Evolutionary conservation across 2,329 filamentous ascomycete genomes (phyloP).

Genomic region (Colletotrichum simmondsii): DNA sequence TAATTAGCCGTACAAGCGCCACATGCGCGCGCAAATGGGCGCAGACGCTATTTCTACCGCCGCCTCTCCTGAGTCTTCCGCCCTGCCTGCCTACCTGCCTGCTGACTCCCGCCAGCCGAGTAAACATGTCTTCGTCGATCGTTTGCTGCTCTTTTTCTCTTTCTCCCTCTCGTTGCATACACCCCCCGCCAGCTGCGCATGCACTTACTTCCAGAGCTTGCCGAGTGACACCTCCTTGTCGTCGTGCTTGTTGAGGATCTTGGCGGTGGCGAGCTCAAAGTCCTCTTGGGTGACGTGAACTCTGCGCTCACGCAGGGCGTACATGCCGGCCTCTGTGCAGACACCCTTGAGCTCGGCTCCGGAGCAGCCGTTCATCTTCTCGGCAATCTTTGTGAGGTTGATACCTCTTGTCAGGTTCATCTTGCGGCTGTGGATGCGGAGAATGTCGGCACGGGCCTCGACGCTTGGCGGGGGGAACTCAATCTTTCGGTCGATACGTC

Average conservation of each 20-base stretch:
- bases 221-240: constrained; percentile 94
- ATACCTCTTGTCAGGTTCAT: constrained; percentile 99
- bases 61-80: background rate
- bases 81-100: background rate
- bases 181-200: background rate
- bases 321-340: constrained; percentile 99
- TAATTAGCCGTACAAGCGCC: constrained; percentile 34
- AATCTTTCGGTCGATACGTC: constrained; percentile 98
- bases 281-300: constrained; percentile 99
- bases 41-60: constrained; percentile 24
- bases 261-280: constrained; percentile 97
- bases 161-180: constrained; percentile 11
- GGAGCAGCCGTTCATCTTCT: constrained; percentile 99
- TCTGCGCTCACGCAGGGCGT: constrained; percentile 91
- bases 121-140: constrained; percentile 24
- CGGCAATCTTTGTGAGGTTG: constrained; percentile 97
- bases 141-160: constrained; percentile 14
- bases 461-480: constrained; percentile 98
- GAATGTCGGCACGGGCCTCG: constrained; percentile 95
- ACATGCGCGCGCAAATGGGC: constrained; percentile 10
- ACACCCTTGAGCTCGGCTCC: constrained; percentile 98
- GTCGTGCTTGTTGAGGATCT: constrained; percentile 99
- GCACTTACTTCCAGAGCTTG: constrained; percentile 74
- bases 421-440: constrained; percentile 95
- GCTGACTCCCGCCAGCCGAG: constrained; percentile 31